Evolutionary conservation across 345 rosid genomes (phyloP).

Genomic region (Balakata baccata): DNA sequence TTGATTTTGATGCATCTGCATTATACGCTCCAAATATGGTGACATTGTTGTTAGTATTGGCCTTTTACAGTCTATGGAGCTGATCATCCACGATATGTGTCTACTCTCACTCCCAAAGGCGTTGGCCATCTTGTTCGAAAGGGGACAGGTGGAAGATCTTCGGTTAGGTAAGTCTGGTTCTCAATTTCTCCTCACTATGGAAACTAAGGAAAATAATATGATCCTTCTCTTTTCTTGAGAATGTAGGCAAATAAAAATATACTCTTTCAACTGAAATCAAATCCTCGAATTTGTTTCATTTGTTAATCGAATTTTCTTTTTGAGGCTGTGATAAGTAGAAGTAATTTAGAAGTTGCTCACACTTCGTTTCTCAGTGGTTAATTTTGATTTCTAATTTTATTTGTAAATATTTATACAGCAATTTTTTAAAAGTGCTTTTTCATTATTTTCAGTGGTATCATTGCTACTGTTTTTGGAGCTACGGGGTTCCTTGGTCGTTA

Average conservation of each 20-base stretch:
- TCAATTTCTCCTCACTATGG: background rate
- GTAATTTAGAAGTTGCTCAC: background rate
- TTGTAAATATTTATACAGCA: background rate
- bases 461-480: slow-evolving; percentile 96
- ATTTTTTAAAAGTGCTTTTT: background rate
- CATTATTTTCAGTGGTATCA: slow-evolving; percentile 62
- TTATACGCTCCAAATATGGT: background rate
- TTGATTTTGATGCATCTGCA: background rate
- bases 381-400: too few relatives aligned
- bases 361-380: background rate
- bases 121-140: slow-evolving; percentile 82
- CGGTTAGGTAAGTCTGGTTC: slow-evolving; percentile 61
- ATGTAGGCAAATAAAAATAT: background rate
- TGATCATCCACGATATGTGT: slow-evolving; percentile 58
- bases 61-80: slow-evolving; percentile 48
- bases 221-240: background rate
- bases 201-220: background rate
- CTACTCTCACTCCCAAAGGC: slow-evolving; percentile 64
- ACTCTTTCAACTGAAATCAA: background rate
- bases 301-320: too few relatives aligned
- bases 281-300: slow-evolving; percentile 27
- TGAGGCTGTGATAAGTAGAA: background rate
- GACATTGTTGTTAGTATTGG: background rate
- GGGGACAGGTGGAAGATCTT: slow-evolving; percentile 99
- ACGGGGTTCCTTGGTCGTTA: slow-evolving; percentile 99